Percentiles rank a stretch among this genome's conserved stretches.
phyloP scores from a whole-genome alignment of 805 yeast genomes.

The Candida peoriensis region DNA sequence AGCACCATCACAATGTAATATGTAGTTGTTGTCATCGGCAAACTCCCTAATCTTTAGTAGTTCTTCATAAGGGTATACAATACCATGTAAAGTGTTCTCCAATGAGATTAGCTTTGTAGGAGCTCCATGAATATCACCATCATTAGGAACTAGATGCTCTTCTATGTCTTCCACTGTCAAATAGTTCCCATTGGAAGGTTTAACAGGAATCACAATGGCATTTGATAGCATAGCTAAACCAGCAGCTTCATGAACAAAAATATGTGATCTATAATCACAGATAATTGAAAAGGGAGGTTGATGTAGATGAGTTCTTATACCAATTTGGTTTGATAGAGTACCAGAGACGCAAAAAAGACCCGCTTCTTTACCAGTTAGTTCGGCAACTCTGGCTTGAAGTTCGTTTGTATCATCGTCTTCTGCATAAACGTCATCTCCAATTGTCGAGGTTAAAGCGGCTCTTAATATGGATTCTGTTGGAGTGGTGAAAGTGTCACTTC shows the following conservation, averaged over 20 bases:
- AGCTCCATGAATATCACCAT: slow-evolving; percentile 81
- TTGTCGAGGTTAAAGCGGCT: slow-evolving; percentile 50
- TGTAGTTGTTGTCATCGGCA: slow-evolving; percentile 54
- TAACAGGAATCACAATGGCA: slow-evolving; percentile 85
- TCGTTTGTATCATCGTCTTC: slow-evolving; percentile 71
- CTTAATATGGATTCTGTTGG: slow-evolving; percentile 73
- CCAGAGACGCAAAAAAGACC: slow-evolving; percentile 86
- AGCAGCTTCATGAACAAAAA: slow-evolving; percentile 82
- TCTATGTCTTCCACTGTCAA: slow-evolving; percentile 77
- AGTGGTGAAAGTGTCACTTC: slow-evolving; percentile 87
- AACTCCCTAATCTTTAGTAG: slow-evolving; percentile 63
- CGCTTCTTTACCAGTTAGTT: slow-evolving; percentile 71
- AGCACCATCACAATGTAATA: slow-evolving; percentile 91
- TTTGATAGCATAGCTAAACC: slow-evolving; percentile 86
- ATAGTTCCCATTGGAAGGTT: slow-evolving; percentile 72
- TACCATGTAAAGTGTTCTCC: slow-evolving; percentile 87
- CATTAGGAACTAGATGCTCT: slow-evolving; percentile 55
- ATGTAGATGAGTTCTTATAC: slow-evolving; percentile 62
- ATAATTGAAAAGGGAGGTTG: slow-evolving; percentile 86
- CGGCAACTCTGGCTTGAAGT: slow-evolving; percentile 60
- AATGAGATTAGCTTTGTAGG: slow-evolving; percentile 82
- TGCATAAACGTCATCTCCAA: slow-evolving; percentile 86
- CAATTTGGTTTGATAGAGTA: slow-evolving; percentile 86
- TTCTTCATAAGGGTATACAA: slow-evolving; percentile 76
- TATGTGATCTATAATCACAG: slow-evolving; percentile 84